These are phyloP conservation scores for Aspergillus quadricinctus DNA, from an alignment of 2,329 filamentous ascomycete species.

Conservation along the genomic window DNA sequence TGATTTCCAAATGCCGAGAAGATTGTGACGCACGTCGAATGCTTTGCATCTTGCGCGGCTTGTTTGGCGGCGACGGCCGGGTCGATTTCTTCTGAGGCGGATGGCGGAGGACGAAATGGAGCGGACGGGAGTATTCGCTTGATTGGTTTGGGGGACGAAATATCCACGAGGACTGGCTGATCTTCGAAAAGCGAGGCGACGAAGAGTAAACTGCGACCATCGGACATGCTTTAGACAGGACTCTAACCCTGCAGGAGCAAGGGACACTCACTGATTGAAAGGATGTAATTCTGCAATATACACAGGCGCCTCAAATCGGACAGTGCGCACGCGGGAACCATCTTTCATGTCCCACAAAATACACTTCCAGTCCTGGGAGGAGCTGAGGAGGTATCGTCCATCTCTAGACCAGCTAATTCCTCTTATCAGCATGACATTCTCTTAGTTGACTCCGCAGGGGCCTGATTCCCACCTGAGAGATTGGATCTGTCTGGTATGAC, in stretches of 20 bases:
- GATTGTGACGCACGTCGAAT: constrained; percentile 87
- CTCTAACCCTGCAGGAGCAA: neutral
- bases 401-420: constrained; percentile 74
- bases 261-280: constrained; percentile 69
- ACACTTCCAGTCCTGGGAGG: constrained; percentile 93
- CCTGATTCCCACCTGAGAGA: constrained; percentile 59
- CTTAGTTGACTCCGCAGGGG: neutral
- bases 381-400: constrained; percentile 84
- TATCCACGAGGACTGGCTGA: constrained; percentile 81
- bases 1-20: constrained; percentile 84
- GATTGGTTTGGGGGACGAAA: constrained; percentile 63
- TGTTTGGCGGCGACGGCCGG: constrained; percentile 68
- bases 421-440: constrained; percentile 4
- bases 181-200: constrained; percentile 93
- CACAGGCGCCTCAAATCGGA: constrained; percentile 86
- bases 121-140: constrained; percentile 77
- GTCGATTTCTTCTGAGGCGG: constrained; percentile 62
- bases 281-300: constrained; percentile 96
- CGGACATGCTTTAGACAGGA: constrained; percentile 1
- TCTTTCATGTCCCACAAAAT: constrained; percentile 89
- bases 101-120: constrained; percentile 65
- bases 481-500: constrained; percentile 90
- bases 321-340: constrained; percentile 68
- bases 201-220: constrained; percentile 63
- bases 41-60: constrained; percentile 85